Conservation (phyloP, 257 asterid species). For the Paulownia fortunei region DNA sequence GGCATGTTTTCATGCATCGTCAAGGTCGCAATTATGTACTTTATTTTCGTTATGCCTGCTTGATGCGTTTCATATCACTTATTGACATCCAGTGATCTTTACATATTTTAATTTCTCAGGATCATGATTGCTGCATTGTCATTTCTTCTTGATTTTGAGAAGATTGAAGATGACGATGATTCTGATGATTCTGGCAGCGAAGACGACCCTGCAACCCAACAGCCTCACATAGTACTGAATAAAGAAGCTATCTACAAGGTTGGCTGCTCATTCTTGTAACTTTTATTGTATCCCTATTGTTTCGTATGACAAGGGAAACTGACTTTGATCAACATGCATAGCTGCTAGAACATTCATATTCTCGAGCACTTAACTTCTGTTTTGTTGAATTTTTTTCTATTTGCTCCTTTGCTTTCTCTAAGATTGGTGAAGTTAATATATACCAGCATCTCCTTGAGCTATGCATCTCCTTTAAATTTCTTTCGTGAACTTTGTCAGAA, state of each 20-base stretch:
- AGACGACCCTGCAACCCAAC: slow-evolving; percentile 57
- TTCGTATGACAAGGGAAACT: background rate
- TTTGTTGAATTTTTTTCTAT: background rate
- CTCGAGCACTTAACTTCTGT: slow-evolving; percentile 6
- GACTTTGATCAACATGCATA: background rate
- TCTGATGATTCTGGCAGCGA: slow-evolving; percentile 79
- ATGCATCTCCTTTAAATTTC: slow-evolving; percentile 18
- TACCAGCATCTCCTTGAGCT: background rate
- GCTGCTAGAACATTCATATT: background rate
- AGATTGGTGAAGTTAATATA: background rate
- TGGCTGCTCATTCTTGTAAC: slow-evolving; percentile 33
- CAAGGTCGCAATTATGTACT: slow-evolving; percentile 48
- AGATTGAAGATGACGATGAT: slow-evolving; percentile 71
- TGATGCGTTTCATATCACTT: slow-evolving; percentile 8
- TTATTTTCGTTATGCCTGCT: background rate
- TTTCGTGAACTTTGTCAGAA: background rate
- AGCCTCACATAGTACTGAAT: slow-evolving; percentile 64
- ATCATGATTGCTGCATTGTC: slow-evolving; percentile 91
- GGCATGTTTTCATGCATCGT: slow-evolving; percentile 84
- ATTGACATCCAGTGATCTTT: slow-evolving; percentile 1
- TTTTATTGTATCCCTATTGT: background rate
- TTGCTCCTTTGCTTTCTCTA: background rate
- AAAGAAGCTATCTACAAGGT: slow-evolving; percentile 96
- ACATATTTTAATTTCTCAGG: slow-evolving; percentile 53
- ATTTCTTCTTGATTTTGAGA: slow-evolving; percentile 93